Percentiles rank a stretch among this genome's conserved stretches.
These are phyloP conservation scores for Sugiyamaella japonica DNA, from an alignment of 1,139 yeast genomes.

Conservation along the genomic window DNA sequence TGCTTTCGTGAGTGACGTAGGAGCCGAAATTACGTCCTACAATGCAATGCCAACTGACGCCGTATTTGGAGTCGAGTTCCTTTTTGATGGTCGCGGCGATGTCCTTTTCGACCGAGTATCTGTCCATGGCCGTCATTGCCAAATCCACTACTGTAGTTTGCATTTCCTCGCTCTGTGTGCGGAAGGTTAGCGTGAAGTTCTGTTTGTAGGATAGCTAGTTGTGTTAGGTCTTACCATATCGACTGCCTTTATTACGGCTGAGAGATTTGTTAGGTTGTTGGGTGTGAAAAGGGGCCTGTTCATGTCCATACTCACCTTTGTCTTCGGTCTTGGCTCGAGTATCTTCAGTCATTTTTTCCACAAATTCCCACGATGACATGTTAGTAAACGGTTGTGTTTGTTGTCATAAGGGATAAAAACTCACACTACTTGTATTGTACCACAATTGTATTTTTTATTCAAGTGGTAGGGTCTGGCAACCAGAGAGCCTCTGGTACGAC, in stretches of 20 bases:
- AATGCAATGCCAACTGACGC: constrained; percentile 92
- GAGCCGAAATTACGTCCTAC: constrained; percentile 94
- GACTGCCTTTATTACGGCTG: constrained; percentile 46
- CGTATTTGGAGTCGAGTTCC: constrained; percentile 64
- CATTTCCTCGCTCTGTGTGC: constrained; percentile 28
- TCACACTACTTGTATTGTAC: too few relatives aligned
- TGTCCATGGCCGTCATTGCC: constrained; percentile 58
- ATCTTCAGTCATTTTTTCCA: constrained; percentile 5
- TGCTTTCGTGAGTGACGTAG: constrained; percentile 81
- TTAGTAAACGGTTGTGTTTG: background rate
- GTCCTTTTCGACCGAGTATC: constrained; percentile 59
- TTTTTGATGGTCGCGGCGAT: constrained; percentile 81
- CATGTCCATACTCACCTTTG: constrained; percentile 2
- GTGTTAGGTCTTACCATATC: constrained; percentile 42
- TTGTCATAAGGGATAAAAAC: too few relatives aligned
- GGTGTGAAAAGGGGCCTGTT: too few relatives aligned
- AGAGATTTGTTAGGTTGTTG: background rate
- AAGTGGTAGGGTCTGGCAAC: too few relatives aligned
- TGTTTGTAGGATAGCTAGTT: background rate
- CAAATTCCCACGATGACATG: constrained; percentile 1
- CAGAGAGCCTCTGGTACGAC: too few relatives aligned
- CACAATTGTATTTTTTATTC: too few relatives aligned
- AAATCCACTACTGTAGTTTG: constrained; percentile 28
- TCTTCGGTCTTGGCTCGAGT: background rate
- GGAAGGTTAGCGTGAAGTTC: background rate